These are phyloP conservation scores for Boletus subluridellus DNA, from an alignment of 1,284 basidiomycete genomes.

Conservation along the genomic window DNA sequence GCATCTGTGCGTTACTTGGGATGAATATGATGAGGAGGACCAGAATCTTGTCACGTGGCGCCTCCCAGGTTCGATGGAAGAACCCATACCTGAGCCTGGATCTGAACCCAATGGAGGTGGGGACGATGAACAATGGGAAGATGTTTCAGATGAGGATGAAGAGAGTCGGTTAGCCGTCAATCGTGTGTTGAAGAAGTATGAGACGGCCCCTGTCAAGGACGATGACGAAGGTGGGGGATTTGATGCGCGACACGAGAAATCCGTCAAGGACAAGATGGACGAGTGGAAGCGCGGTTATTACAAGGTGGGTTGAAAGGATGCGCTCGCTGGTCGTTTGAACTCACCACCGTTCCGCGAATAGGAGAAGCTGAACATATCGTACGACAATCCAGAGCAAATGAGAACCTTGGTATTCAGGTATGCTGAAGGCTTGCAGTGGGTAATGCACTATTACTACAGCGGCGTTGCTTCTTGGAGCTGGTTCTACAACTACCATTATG, in stretches of 20 bases:
- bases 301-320: slow-evolving; percentile 48
- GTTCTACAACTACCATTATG: slow-evolving; percentile 99
- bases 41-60: slow-evolving; percentile 67
- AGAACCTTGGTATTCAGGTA: slow-evolving; percentile 74
- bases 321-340: neutral
- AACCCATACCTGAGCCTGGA: slow-evolving; percentile 32
- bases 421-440: slow-evolving; percentile 96
- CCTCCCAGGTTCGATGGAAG: slow-evolving; percentile 52
- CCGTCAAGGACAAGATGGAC: slow-evolving; percentile 79
- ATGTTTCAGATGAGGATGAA: slow-evolving; percentile 49
- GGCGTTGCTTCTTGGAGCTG: slow-evolving; percentile 97
- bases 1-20: slow-evolving; percentile 77
- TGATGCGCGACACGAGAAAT: slow-evolving; percentile 72
- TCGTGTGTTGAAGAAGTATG: slow-evolving; percentile 85
- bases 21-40: slow-evolving; percentile 84
- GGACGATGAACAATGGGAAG: slow-evolving; percentile 45
- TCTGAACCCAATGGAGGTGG: slow-evolving; percentile 23
- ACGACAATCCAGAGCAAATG: slow-evolving; percentile 65
- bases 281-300: slow-evolving; percentile 94
- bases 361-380: slow-evolving; percentile 83
- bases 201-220: slow-evolving; percentile 71
- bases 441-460: slow-evolving; percentile 97
- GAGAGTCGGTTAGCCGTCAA: slow-evolving; percentile 72
- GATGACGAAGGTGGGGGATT: slow-evolving; percentile 71
- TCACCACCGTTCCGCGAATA: slow-evolving; percentile 29